Base-by-base conservation (phyloP, 1,284 basidiomycete species). In the Fomes fomentarius region DNA sequence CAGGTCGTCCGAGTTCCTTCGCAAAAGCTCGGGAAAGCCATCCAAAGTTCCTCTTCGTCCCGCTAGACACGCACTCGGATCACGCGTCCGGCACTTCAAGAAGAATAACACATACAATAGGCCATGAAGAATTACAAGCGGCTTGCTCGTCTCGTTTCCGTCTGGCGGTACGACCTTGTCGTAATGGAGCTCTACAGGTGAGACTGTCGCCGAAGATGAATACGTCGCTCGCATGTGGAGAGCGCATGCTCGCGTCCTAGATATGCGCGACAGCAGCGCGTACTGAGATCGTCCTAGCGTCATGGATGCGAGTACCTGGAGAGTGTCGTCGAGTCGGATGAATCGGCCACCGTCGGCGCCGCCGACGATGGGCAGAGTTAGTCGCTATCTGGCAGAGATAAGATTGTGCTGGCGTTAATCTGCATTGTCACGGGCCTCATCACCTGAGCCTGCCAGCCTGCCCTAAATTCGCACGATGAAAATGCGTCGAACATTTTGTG, bases 1-100 rank as follows among this genome's bases (percentile, higher is more conserved):
- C 78, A 1, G 90, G 84, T 21, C 83, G 71, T 11, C 77, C 70
- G 19, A 89, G 72, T 28, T 81, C 77, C 25, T 75, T 71, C 21
- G 78, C 74, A 65, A 93, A 86, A 2, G 81, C 79, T 58, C 87
- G 88, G 1, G 84, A 81, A 15, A 93, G 71, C 0, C 87, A 86
- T 4, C 81, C 76, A 85, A 89, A 94, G 65, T 93, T 94, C 49
- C 91, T 79, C 67, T 92, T 92, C 50, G 84, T 89, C 0, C 92
- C 91, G 61, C 89, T 91, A 53, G 33, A 25, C 10, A 41, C 17
- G 8, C 2, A 2, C 22, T 40, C 19, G 3, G 10, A 22, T 34
- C 22, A 14, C 30, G 10, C 24, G 11, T 15, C 10, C 7, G 30
- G 4, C 34, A 35, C 15, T 49, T 47, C 10, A n/a, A 10, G 9